Evolutionary conservation across 2,329 filamentous ascomycete species (phyloP), one percentile per base, ranked within the genome.

Genomic region (Colletotrichum sojae): DNA sequence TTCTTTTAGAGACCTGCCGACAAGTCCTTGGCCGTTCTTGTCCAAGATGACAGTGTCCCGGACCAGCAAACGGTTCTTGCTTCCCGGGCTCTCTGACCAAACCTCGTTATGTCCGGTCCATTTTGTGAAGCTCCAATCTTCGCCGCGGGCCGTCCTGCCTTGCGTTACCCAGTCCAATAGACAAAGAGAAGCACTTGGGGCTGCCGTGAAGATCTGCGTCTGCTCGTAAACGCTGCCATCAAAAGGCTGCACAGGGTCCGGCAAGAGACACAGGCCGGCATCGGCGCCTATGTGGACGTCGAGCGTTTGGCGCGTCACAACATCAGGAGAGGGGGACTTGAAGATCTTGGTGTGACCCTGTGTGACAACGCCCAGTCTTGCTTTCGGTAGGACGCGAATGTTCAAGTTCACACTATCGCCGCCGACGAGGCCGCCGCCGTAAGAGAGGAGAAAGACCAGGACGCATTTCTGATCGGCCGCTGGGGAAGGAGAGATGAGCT

Each of bases 301-400:
- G 67, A 92, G 78, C 1, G 77, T 83, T 78, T 92, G 91, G 20
- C 85, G 83, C 2, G 90, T 92, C 53, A 88, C 77, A 13, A 88
- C 79, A 49, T 87, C 82, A 43, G 81, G 81, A 63, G 84, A 82
- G 55, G 88, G 79, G 1, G 94, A 92, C 78, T 96, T 97, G 87
- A 97, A 98, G 74, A 99, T 90, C 83, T 98, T 99, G 69, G 96
- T 98, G 81, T 94, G 94, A 60, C 95, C 95, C 83, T 91, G 89
- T 0, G 89, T 91, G 69, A 89, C 88, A 43, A 91, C 81, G 73
- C 85, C 89, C 62, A 98, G 87, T 69, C 90, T 91, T 5, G 94
- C 91, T 2, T 83, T 81, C 3, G 85, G 74, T 12, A 89, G 88
- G 55, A 97, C 84, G 10, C 87, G 85, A 70, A 97, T 87, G 20